Base-by-base conservation (phyloP, 148 eudicot species). In the Simmondsia chinensis region DNA sequence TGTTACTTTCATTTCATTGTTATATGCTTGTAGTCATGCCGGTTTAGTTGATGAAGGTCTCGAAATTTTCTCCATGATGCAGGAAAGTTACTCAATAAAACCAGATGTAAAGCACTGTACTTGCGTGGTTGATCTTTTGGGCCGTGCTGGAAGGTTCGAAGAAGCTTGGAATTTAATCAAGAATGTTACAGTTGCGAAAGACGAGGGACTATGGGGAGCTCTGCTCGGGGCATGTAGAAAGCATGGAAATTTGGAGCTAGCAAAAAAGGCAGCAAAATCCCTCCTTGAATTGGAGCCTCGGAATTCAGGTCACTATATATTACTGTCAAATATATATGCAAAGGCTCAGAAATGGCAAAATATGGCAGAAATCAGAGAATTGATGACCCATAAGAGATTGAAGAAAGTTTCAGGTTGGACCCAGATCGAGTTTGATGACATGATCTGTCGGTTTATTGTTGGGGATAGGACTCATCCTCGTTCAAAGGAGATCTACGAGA, bases 291-390 rank as follows among this genome's bases (percentile, higher is more conserved):
- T 59, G 26, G 53, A 55, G 13, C 56, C 65, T 2, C 38, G 36
- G 18, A 59, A 59, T 28, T 33, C 65, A 2, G 61, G 65, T 11
- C 59, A 53, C 56, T 66, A 66, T 28, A 33, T 54, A 35, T 36
- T 59, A 41, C 64, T 66, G 21, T 60, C 61, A 6, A 66, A 66
- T 54, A 59, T 66, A 14, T 59, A 46, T 48, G 56, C 65, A 7
- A 56, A 54, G 40, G 65, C 71, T 24, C 46, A 47, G 34, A 28
- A 48, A 27, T 66, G 65, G 65, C 20, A 36, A 3, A 50, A 59
- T 22, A 36, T 66, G 33, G 65, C 71, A 2, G 36, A 48, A 37
- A 44, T 46, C 19, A 48, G 57, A 46, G 54, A 37, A 10, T 24
- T 33, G 10, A 66, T 59, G 71, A 60, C 49, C 6, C 33, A 37